Base-by-base conservation (phyloP, 352 stramenopile genomes). In the Pythium monospermum region DNA sequence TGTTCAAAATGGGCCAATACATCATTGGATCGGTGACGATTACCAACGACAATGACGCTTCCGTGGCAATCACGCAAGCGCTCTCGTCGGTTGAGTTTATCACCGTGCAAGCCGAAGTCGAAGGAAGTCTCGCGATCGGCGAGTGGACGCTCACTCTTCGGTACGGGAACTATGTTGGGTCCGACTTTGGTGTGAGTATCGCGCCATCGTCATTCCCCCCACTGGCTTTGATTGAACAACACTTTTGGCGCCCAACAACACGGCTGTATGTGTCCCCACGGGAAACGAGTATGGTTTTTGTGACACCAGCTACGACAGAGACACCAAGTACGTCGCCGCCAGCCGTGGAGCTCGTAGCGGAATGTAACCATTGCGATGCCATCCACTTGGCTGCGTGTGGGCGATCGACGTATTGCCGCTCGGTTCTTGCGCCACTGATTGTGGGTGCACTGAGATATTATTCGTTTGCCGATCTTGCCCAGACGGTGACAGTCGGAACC, bases 141-240 rank as follows among this genome's bases (percentile, higher is more conserved):
- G n/a, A 56, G 49, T 64, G 49, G 43, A 57, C 37, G 1, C 15
- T 64, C 1, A 19, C 7, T 6, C 41, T 59, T 4, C 31, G 26
- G 6, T 59, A 52, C 26, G 10, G 27, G 18, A 51, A 49, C 28
- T 37, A 56, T 4, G 44, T 64, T 10, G 33, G 40, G 13, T 59
- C 49, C 28, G 57, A 64, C 26, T 59, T 64, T 28, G 4, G 42
- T 1, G 49, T 64, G 12, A 32, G 21, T 10, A 18, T 64, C 31
- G 49, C 35, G 6, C 2, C 57, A 16, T 47, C 18, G 10, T 59
- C 57, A 2, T 40, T 30, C 3, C 57, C 57, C 6, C 21, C 26
- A 4, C 28, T 30, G 26, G 11, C 16, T 16, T 15, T 22, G 23
- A 51, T 59, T 13, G 30, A 52, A 4, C 44, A 64, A 10, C 30